Base-by-base conservation (phyloP, 1,139 yeast genomes). In the Pneumocystis carinii region DNA sequence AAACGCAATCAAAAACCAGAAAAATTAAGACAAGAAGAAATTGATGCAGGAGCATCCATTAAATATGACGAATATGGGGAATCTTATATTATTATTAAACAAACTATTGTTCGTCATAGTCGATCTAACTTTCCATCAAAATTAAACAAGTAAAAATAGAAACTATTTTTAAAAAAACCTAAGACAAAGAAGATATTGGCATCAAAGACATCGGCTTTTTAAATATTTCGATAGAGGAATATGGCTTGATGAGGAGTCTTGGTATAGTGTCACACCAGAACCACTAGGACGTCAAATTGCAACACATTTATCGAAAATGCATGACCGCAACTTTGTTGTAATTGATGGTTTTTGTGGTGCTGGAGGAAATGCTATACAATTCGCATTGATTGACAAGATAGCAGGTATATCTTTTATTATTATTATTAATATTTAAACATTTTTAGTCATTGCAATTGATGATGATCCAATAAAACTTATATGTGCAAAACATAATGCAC, bases 241-340 rank as follows among this genome's bases (percentile, higher is more conserved):
- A 14, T 78, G 79, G 68, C 76, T 94, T 77, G 86, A 87, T 1
- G 77, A 83, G 14, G 95, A 86, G 69, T 78, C 90, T 65, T 89
- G 96, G 96, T 92, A 79, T 72, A 86, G 95, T 64, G 96, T 90
- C 3, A 92, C 98, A 0, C 95, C 97, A 0, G 98, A 92, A 71
- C 70, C 73, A 1, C 75, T 87, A 4, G 95, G 96, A 0, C 74
- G 75, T 35, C 70, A 67, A 5, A 74, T 83, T 0, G 90, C 96
- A 0, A 76, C 78, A 61, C 79, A 85, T 65, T 74, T 85, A 29
- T 73, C 72, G 58, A 75, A 77, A 72, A 76, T 56, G 83, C 90
- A 0, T 70, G 77, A 0, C 80, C 84, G 0, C 70, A 59, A 62
- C 10, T 71, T 58, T 1, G 70, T 72, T 0, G 74, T 81, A 0